Conservation (phyloP, 768 basidiomycete species). For the Leccinellum luteum region DNA sequence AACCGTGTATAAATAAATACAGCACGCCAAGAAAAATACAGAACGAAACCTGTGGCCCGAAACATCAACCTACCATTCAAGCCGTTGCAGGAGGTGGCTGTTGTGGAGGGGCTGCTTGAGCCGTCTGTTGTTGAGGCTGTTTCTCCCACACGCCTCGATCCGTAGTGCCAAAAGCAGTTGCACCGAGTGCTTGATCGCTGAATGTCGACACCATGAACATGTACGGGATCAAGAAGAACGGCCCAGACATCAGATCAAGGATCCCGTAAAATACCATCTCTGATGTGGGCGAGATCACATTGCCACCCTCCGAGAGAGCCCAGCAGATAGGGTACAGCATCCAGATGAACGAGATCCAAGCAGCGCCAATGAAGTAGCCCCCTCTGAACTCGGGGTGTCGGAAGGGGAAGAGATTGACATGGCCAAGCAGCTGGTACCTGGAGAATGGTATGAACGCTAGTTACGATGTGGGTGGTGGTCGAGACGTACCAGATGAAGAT, state of each 20-base stretch:
- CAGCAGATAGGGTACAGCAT: constrained; percentile 57
- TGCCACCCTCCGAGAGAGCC: constrained; percentile 52
- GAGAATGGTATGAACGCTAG: neutral
- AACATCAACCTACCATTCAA: neutral
- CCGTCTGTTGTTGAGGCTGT: neutral
- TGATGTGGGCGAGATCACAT: constrained; percentile 46
- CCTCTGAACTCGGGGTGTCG: constrained; percentile 20
- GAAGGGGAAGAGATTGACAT: constrained; percentile 27
- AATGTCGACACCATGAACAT: constrained; percentile 15
- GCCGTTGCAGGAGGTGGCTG: neutral
- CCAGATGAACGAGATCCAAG: constrained; percentile 53
- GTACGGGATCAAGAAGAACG: constrained; percentile 36
- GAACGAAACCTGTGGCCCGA: neutral
- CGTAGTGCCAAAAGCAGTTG: constrained; percentile 10
- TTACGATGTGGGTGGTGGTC: neutral
- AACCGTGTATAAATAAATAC: neutral
- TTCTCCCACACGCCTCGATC: constrained; percentile 4
- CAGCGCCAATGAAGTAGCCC: constrained; percentile 35
- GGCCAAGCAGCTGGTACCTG: constrained; percentile 32
- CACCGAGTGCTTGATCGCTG: neutral
- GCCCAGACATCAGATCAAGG: constrained; percentile 38
- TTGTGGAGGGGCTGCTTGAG: neutral
- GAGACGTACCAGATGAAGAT: constrained; percentile 48
- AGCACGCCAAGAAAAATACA: neutral
- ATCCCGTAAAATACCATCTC: constrained; percentile 60